A percentile compares a stretch with the other conserved stretches of the same genome.
phyloP scores from a whole-genome alignment of 106 monocot genomes.

The Dioscorea alata region DNA sequence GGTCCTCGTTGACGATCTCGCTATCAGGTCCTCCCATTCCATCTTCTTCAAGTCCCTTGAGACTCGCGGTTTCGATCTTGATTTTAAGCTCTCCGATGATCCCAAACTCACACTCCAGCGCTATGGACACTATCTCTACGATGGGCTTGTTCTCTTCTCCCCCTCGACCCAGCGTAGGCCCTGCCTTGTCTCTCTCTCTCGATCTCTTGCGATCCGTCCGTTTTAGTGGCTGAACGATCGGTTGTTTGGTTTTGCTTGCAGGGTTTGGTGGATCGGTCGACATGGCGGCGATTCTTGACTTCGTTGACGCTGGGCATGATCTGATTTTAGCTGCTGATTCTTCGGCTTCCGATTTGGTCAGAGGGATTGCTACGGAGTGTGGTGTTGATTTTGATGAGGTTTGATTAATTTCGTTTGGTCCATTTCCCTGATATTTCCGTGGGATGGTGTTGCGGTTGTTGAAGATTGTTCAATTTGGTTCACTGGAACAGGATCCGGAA shows the following conservation, averaged over 20 bases:
- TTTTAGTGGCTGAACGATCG: neutral
- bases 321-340: conserved; percentile 76
- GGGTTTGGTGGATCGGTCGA: conserved; percentile 87
- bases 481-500: conserved; percentile 43
- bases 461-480: neutral
- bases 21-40: conserved; percentile 84
- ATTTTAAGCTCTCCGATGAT: conserved; percentile 76
- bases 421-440: neutral
- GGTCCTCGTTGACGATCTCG: conserved; percentile 92
- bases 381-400: conserved; percentile 96
- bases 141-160: conserved; percentile 72
- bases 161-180: conserved; percentile 62
- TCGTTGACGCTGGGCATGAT: conserved; percentile 84
- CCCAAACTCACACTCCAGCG: conserved; percentile 64
- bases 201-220: neutral
- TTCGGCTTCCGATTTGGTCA: conserved; percentile 66
- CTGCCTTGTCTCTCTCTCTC: neutral
- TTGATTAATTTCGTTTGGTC: neutral
- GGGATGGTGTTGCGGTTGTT: neutral
- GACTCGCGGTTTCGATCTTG: conserved; percentile 72
- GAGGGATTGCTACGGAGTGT: conserved; percentile 84
- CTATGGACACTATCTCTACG: conserved; percentile 79
- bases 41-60: conserved; percentile 67
- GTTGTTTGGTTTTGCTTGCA: conserved; percentile 13
- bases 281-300: conserved; percentile 64